Base-by-base conservation (phyloP, 768 basidiomycete species). In the Xerocomus potaroensis region DNA sequence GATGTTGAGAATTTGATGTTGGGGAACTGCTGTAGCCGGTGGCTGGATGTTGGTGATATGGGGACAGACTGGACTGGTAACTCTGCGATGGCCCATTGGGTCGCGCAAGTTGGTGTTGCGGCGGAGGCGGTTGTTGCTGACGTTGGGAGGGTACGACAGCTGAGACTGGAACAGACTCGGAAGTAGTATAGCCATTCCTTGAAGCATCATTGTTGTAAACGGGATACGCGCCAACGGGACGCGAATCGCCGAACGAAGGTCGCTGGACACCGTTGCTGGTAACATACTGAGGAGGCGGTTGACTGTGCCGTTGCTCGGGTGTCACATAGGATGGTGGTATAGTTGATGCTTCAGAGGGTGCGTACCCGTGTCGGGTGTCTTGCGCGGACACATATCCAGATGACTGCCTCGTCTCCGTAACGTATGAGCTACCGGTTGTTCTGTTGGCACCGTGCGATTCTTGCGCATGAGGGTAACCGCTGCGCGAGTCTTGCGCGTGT, bases 231-330 rank as follows among this genome's bases (percentile, higher is more conserved):
- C 44, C 45, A 5, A 44, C 33, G 39, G 61, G 37, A 38, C 61
- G 60, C 14, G 60, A 51, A 47, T 63, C 57, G 6, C 45, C 50
- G 43, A 63, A 57, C 18, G 60, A 49, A 35, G 60, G 10, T 6
- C 59, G 51, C 4, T 56, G 60, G 29, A 47, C 48, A 10, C 44
- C 16, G 22, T 45, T 61, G 15, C 40, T 42, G 12, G 60, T 23
- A 23, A 60, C 47, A 33, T 54, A 61, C 24, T 51, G 51, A 18
- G 49, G 44, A 24, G 47, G 43, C 26, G 48, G 46, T 1, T 48
- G 48, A 30, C 36, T 49, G 2, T 62, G 59, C 21, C 55, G 51
- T 45, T 56, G 60, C 27, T 61, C 60, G 18, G 57, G 8, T 9
- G 51, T 19, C 8, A 37, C 47, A 41, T 60, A 62, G 38, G 60